phyloP scores from a whole-genome alignment of 2,329 filamentous ascomycete genomes.

The Colletotrichum destructivum region DNA sequence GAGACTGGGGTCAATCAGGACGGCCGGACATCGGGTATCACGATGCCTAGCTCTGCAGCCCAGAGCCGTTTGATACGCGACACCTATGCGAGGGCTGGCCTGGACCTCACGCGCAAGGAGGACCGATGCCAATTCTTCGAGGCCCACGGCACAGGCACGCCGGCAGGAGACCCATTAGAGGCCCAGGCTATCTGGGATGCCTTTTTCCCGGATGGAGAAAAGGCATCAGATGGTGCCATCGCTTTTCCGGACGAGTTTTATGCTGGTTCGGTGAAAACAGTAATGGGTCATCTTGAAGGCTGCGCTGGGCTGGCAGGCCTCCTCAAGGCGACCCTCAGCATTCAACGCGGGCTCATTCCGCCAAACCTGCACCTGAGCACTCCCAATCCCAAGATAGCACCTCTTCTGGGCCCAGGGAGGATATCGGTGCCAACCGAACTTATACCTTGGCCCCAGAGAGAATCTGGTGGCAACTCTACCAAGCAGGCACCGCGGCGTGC shows the following conservation, averaged over 20 bases:
- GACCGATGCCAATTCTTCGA: slow-evolving; percentile 45
- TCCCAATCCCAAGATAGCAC: slow-evolving; percentile 48
- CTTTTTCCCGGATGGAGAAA: no score
- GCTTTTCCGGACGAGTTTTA: neutral
- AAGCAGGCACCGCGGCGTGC: neutral
- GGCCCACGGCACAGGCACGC: slow-evolving; percentile 58
- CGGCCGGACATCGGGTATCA: slow-evolving; percentile 47
- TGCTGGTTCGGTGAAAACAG: slow-evolving; percentile 50
- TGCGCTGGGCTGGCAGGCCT: slow-evolving; percentile 48
- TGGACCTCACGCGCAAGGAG: slow-evolving; percentile 31
- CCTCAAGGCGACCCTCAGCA: slow-evolving; percentile 45
- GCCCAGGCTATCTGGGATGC: no score
- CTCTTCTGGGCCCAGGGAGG: neutral
- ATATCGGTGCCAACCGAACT: neutral
- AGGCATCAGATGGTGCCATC: no score
- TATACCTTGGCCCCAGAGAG: neutral
- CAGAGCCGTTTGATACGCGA: slow-evolving; percentile 49
- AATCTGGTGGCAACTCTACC: neutral
- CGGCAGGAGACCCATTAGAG: slow-evolving; percentile 53
- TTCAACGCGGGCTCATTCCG: slow-evolving; percentile 45
- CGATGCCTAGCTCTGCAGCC: slow-evolving; percentile 51
- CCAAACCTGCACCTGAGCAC: slow-evolving; percentile 51
- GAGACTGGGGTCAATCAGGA: slow-evolving; percentile 42
- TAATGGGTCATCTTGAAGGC: slow-evolving; percentile 49
- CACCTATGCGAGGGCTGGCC: slow-evolving; percentile 45